phyloP scores from a whole-genome alignment of 1,139 yeast species.

The Suhomyces chickasaworum region DNA sequence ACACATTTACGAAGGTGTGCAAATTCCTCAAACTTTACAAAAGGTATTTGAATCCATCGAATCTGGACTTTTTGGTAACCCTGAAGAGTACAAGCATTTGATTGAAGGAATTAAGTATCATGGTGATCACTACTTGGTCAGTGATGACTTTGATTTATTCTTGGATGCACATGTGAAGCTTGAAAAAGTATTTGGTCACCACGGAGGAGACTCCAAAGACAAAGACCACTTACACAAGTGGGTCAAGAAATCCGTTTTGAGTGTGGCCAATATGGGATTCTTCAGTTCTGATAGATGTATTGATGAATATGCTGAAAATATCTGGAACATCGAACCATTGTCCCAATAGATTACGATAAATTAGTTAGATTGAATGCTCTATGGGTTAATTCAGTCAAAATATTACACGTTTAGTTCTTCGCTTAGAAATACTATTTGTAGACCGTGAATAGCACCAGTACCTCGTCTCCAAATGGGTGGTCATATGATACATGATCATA shows the following conservation, averaged over 20 bases:
- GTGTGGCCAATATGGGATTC: slow-evolving; percentile 94
- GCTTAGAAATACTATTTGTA: neutral
- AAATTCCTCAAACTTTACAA: slow-evolving; percentile 56
- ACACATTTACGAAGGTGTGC: slow-evolving; percentile 62
- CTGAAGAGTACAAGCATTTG: slow-evolving; percentile 66
- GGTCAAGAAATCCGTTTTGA: slow-evolving; percentile 72
- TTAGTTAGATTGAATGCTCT: neutral
- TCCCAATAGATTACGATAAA: slow-evolving; percentile 21
- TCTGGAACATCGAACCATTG: slow-evolving; percentile 88
- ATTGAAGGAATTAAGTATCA: slow-evolving; percentile 68
- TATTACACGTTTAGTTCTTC: neutral
- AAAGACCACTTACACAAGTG: slow-evolving; percentile 64
- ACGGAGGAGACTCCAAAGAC: slow-evolving; percentile 44
- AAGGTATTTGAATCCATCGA: slow-evolving; percentile 71
- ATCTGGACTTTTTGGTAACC: slow-evolving; percentile 69
- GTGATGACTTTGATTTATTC: slow-evolving; percentile 87
- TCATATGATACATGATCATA: no score
- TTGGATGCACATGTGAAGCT: slow-evolving; percentile 77
- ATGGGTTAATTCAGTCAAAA: neutral
- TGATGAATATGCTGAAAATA: slow-evolving; percentile 88
- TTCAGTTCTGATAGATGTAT: slow-evolving; percentile 90
- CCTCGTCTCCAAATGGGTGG: no score
- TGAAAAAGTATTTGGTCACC: slow-evolving; percentile 66
- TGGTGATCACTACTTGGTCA: slow-evolving; percentile 85
- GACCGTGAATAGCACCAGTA: no score